These are phyloP conservation scores for Cyclotella cryptica DNA, from an alignment of 108 stramenopile species.

Conservation along the genomic window DNA sequence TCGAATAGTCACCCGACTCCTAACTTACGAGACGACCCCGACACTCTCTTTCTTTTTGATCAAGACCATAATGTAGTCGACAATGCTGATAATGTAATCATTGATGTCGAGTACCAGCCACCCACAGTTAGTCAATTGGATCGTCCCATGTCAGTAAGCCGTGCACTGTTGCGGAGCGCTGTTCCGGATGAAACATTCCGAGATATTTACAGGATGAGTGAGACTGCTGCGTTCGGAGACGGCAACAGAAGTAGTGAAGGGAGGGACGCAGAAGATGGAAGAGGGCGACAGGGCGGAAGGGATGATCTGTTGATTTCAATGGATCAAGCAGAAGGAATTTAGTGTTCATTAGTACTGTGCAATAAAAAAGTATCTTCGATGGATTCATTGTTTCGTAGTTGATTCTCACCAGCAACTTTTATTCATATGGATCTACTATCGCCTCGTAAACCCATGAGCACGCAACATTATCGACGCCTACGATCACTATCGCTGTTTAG, in stretches of 20 bases:
- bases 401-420: no score
- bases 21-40: constrained; percentile 8
- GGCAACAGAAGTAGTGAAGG: constrained; percentile 23
- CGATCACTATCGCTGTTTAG: no score
- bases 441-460: no score
- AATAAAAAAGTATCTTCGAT: no score
- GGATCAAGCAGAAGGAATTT: constrained; percentile 52
- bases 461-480: no score
- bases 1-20: constrained; percentile 9
- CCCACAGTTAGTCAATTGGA: constrained; percentile 49
- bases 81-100: constrained; percentile 6
- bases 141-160: constrained; percentile 45
- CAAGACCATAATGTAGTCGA: constrained; percentile 51
- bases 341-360: neutral
- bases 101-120: constrained; percentile 47
- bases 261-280: neutral
- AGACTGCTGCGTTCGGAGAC: constrained; percentile 33
- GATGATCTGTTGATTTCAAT: constrained; percentile 40
- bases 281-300: neutral
- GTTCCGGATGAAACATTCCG: constrained; percentile 50
- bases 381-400: no score
- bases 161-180: constrained; percentile 34
- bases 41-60: constrained; percentile 43
- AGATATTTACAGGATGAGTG: constrained; percentile 47
- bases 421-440: no score